Base-by-base conservation (phyloP, 257 asterid species). In the Verbascum thapsus region DNA sequence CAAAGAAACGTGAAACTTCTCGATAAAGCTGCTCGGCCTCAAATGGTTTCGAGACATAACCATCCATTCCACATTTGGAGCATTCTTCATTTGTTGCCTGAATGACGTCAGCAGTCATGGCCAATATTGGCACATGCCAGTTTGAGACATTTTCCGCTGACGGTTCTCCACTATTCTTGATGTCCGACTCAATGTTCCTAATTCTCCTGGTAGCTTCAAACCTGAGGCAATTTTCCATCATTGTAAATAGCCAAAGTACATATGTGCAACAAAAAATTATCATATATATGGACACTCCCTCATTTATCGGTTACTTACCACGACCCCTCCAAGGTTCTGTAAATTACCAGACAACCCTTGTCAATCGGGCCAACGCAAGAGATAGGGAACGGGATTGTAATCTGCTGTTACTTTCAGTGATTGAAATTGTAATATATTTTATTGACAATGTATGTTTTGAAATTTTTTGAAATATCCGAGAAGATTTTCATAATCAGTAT, bases 101-200 rank as follows among this genome's bases (percentile, higher is more conserved):
- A 75, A 92, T 80, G 34, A 92, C 99, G 10, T 92, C 96, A 6
- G 99, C 99, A 0, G 99, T 92, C 97, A 92, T 92, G 60, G 99
- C 99, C 74, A 92, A 60, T 61, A 92, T 90, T 15, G 95, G 96
- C 17, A 87, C 88, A 54, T 85, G 96, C 99, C 99, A 89, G 42
- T 66, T 83, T 19, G 92, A 58, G 19, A 73, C 54, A 18, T 78
- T 75, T 10, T 81, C 86, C 3, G 20, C 42, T 0, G 74, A 61
- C 66, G 74, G 70, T 34, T 81, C 88, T 48, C 95, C 92, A 7
- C 53, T n/a, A 42, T 56, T 41, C 68, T 76, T 92, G 53, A 79
- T 56, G 40, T 58, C 62, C 6, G 57, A 63, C 73, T 92, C 99
- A 4, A 78, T 69, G 17, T 74, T 67, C 48, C 99, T 76, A 30